These are phyloP conservation scores for Tulasnella sp. DNA, from an alignment of 768 basidiomycete genomes.

Conservation along the genomic window DNA sequence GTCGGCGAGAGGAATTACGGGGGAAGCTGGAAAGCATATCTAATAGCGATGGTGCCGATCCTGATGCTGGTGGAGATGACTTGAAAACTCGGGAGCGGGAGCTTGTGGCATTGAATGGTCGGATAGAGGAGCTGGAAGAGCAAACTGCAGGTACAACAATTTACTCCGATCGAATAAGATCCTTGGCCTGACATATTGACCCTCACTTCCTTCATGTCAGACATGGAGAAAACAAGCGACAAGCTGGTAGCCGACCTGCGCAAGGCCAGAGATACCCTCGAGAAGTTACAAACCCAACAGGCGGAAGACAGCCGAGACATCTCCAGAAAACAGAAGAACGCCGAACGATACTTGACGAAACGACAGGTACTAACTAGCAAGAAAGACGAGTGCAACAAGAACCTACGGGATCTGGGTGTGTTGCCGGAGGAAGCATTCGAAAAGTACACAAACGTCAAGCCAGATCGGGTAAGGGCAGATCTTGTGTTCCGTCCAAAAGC, in stretches of 20 bases:
- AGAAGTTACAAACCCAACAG: conserved; percentile 71
- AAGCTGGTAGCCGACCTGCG: conserved; percentile 51
- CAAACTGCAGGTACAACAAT: conserved; percentile 46
- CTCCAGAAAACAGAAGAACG: conserved; percentile 86
- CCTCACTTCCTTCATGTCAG: conserved; percentile 27
- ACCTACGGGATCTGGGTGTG: conserved; percentile 91
- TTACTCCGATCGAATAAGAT: background rate
- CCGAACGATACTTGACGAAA: conserved; percentile 89
- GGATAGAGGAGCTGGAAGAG: conserved; percentile 53
- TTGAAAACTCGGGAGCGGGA: conserved; percentile 60
- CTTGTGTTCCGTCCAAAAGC: too few species aligned
- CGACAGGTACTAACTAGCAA: conserved; percentile 70
- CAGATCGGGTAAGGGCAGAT: conserved; percentile 58
- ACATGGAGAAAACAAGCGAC: conserved; percentile 62
- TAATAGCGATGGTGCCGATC: conserved; percentile 28
- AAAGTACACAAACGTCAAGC: conserved; percentile 79
- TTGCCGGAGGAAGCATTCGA: conserved; percentile 95
- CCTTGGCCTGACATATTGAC: background rate
- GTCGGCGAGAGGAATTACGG: conserved; percentile 68
- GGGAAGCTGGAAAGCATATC: conserved; percentile 65
- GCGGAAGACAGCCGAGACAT: conserved; percentile 77
- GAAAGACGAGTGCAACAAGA: conserved; percentile 90
- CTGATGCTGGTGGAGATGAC: conserved; percentile 41
- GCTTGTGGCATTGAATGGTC: conserved; percentile 49
- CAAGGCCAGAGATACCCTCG: conserved; percentile 44